These are phyloP conservation scores for Metarhizium rileyi DNA, from an alignment of 2,329 filamentous ascomycete genomes.

Conservation along the genomic window DNA sequence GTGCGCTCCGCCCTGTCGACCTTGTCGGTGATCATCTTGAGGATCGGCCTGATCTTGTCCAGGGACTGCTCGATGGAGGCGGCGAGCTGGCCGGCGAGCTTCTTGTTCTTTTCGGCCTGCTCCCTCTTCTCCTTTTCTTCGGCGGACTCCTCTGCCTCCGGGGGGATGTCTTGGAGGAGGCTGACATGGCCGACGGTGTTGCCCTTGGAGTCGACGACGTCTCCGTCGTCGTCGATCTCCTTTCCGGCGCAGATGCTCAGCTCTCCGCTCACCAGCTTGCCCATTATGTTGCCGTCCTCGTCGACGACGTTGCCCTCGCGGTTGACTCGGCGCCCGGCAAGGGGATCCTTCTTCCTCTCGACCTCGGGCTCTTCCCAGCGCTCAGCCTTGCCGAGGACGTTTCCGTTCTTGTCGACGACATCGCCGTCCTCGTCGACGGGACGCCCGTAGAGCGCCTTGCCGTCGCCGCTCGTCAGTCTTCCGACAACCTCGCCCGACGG, in stretches of 20 bases:
- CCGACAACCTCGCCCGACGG: conserved; percentile 62
- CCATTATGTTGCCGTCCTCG: conserved; percentile 50
- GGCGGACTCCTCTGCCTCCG: conserved; percentile 34
- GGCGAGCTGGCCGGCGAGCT: conserved; percentile 70
- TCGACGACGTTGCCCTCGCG: conserved; percentile 49
- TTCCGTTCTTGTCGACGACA: conserved; percentile 66
- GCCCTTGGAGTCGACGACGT: conserved; percentile 61
- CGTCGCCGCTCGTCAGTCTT: conserved; percentile 58
- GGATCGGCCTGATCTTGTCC: conserved; percentile 74
- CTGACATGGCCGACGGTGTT: conserved; percentile 58
- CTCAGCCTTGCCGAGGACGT: conserved; percentile 47
- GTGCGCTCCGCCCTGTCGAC: conserved; percentile 74
- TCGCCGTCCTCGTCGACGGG: conserved; percentile 75
- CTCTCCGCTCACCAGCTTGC: conserved; percentile 60
- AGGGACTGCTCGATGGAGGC: conserved; percentile 66
- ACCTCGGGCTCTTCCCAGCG: conserved; percentile 48
- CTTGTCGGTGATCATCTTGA: conserved; percentile 77
- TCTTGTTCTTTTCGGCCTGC: conserved; percentile 54
- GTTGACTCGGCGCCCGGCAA: conserved; percentile 46
- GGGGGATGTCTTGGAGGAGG: conserved; percentile 49
- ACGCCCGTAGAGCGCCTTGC: conserved; percentile 63
- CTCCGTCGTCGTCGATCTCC: conserved; percentile 60
- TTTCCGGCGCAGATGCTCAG: conserved; percentile 55
- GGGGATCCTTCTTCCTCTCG: conserved; percentile 40
- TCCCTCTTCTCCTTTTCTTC: conserved; percentile 45